Evolutionary conservation across 345 rosid genomes (phyloP), one percentile per base, ranked within the genome.

Genomic region (Zanthoxylum bungeanum): DNA sequence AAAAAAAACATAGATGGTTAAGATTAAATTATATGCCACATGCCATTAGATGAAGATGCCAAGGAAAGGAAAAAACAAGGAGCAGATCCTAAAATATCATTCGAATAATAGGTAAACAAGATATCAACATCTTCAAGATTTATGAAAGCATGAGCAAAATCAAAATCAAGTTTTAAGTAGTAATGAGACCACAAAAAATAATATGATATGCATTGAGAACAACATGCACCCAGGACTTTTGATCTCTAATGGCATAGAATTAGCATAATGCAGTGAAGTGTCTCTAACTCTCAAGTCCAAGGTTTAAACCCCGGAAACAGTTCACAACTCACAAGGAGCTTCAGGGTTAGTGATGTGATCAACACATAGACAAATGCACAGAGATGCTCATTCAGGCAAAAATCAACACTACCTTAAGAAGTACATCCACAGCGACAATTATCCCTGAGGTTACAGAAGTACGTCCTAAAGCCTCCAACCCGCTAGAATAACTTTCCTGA

Each of bases 401-500:
- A 16, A 37, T 5, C 49, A 64, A 56, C 39, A 34, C 58, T 71
- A 83, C 86, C 86, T 83, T 83, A 37, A 80, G 59, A 77, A 83
- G 80, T n/a, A 83, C 31, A 60, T 83, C 80, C 1, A 75, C 61
- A 28, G 72, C 80, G 39, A 73, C 78, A 62, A 83, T 68, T 61
- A 83, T 77, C 63, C 86, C 84, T 1, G 84, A 80, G 65, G 78
- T 72, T 25, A 79, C 64, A 34, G 73, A 83, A 70, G 77, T 80
- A 53, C 71, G 78, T 6, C 78, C 71, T 60, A 80, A 70, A 46
- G 80, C 60, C 50, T 77, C 84, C 76, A 76, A 64, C 36, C 84
- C 84, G 58, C 75, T 75, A 17, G 82, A 70, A 55, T 83, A 83
- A 70, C 78, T 80, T 42, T 83, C 86, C 61, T 75, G 86, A 30